Conservation (phyloP, 352 stramenopile species). For the Phytopythium kandeliae region DNA sequence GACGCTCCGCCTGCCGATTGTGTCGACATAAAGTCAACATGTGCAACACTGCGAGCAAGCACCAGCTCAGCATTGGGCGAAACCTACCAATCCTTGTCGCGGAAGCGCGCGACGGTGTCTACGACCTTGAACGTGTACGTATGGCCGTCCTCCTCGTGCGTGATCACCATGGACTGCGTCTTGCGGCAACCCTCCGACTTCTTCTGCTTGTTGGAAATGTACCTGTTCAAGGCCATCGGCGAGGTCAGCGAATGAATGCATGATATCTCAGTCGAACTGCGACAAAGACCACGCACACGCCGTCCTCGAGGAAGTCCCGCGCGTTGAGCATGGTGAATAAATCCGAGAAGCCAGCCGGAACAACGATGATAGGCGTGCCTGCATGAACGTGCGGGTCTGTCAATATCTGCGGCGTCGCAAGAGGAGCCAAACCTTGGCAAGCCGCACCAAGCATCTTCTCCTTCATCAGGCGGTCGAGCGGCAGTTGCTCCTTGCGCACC, state of each 20-base stretch:
- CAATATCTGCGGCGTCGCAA: neutral
- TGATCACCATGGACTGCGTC: conserved; percentile 75
- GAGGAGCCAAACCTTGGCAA: neutral
- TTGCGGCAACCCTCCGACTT: conserved; percentile 80
- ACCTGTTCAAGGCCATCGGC: conserved; percentile 21
- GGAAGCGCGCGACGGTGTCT: conserved; percentile 81
- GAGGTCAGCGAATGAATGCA: too few species aligned
- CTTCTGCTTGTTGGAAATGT: conserved; percentile 80
- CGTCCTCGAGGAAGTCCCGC: conserved; percentile 84
- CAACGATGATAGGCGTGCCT: conserved; percentile 90
- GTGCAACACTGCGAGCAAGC: neutral
- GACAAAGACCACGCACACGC: conserved; percentile 44
- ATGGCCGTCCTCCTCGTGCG: conserved; percentile 75
- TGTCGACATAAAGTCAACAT: too few species aligned
- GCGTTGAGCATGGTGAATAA: conserved; percentile 88
- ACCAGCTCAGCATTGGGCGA: neutral
- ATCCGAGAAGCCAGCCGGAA: conserved; percentile 82
- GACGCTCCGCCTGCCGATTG: conserved; percentile 80
- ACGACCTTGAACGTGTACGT: conserved; percentile 86
- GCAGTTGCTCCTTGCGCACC: conserved; percentile 56
- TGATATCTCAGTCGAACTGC: too few species aligned
- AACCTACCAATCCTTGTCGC: conserved; percentile 83
- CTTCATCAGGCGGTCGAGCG: conserved; percentile 60
- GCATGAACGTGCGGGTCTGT: neutral
- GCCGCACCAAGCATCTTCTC: conserved; percentile 62